These are phyloP conservation scores for Coemansia brasiliensis DNA, from an alignment of 192 early-diverging fungal genomes.

Conservation along the genomic window DNA sequence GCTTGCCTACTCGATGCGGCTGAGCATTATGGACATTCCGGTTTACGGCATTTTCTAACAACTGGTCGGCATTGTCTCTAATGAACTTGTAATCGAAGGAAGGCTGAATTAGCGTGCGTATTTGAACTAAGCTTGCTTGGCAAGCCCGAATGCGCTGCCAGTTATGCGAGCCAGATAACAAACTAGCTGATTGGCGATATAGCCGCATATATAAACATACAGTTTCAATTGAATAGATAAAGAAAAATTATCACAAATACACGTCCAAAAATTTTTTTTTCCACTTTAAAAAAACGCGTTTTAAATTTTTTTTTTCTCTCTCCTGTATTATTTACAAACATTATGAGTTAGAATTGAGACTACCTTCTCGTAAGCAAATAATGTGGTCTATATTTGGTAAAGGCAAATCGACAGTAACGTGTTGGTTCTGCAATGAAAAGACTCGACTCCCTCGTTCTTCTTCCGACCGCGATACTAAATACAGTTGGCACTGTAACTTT, in stretches of 20 bases:
- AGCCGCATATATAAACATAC: background rate
- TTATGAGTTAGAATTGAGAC: conserved; percentile 6
- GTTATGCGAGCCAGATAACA: no score
- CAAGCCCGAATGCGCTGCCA: background rate
- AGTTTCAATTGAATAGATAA: background rate
- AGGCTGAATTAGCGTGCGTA: conserved; percentile 25
- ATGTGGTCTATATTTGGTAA: conserved; percentile 38
- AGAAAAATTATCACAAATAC: no score
- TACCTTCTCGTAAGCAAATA: background rate
- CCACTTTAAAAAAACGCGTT: background rate
- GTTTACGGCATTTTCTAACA: conserved; percentile 50
- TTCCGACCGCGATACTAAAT: conserved; percentile 1
- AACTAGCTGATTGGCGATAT: background rate
- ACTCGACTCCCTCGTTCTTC: conserved; percentile 16
- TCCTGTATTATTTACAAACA: conserved; percentile 2
- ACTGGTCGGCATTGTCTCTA: conserved; percentile 50
- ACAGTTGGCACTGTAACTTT: conserved; percentile 38
- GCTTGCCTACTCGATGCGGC: conserved; percentile 49
- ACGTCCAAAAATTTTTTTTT: no score
- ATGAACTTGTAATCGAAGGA: conserved; percentile 64
- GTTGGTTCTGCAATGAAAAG: conserved; percentile 46
- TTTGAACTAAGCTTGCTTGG: background rate
- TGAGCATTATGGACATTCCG: conserved; percentile 60
- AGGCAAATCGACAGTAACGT: conserved; percentile 26
- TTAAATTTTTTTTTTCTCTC: conserved; percentile 1